These are phyloP conservation scores for Prunus fruticosa DNA, from an alignment of 306 rosid genomes.

Conservation along the genomic window DNA sequence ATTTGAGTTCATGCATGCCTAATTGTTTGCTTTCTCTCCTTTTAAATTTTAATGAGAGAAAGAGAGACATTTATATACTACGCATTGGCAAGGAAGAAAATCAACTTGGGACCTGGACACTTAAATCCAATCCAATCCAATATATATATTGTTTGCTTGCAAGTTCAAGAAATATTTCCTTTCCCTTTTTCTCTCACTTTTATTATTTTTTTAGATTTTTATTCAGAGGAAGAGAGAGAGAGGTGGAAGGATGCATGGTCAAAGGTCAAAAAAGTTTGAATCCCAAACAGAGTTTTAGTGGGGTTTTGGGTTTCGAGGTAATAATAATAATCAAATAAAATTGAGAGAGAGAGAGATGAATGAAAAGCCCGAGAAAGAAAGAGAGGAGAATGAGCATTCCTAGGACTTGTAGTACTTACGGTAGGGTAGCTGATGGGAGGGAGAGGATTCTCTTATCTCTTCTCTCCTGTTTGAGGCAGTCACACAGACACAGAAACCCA, in stretches of 20 bases:
- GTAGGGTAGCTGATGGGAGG: constrained; percentile 35
- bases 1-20: not conserved
- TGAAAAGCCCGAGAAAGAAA: constrained; percentile 32
- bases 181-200: not conserved
- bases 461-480: not conserved
- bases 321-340: constrained; percentile 7
- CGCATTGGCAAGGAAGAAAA: not conserved
- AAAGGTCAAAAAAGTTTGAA: constrained; percentile 73
- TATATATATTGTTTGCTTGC: not conserved
- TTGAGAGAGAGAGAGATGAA: not conserved
- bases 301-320: constrained; percentile 41
- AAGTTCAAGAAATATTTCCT: not conserved
- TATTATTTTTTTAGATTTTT: not conserved
- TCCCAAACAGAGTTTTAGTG: constrained; percentile 54
- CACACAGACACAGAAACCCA: constrained; percentile 43
- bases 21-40: not conserved
- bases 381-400: constrained; percentile 69
- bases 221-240: constrained; percentile 9
- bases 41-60: not conserved
- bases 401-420: constrained; percentile 31
- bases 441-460: constrained; percentile 44
- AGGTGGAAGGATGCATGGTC: constrained; percentile 27
- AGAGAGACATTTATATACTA: not conserved
- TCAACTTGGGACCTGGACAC: not conserved
- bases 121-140: not conserved